Base-by-base conservation (phyloP, 75 land plant species). In the Adiantum capillusveneris region DNA sequence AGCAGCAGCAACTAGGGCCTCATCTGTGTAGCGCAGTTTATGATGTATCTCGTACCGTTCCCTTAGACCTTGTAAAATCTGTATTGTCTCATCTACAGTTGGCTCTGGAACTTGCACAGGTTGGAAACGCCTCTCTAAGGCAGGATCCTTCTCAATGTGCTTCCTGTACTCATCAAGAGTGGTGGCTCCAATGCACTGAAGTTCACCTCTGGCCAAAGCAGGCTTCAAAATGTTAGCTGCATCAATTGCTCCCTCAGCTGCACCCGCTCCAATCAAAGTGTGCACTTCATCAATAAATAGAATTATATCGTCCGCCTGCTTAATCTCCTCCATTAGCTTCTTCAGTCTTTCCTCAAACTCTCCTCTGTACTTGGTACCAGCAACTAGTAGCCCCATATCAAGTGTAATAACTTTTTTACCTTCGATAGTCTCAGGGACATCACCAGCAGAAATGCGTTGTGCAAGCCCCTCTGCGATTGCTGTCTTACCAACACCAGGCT, bases 401-500 rank as follows among this genome's bases (percentile, higher is more conserved):
- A 82, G 65, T 1, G 85, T 72, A 44, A 82, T 81, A 0, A 78
- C 83, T 77, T 77, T 84, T 59, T 77, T 77, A n/a, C 81, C 81
- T 42, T 80, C 75, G 16, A 84, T 77, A 11, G 81, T 78, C 59
- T 84, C 78, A 11, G 84, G 84, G 51, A 84, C 84, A 66, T 84
- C 87, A 19, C 84, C 84, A 26, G 30, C 66, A 1, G 75, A 75
- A 14, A 80, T 80, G 0, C 84, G 60, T 48, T 84, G 81, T 17
- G 84, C 84, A 51, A 84, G 69, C 5, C 84, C 84, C 54, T 81
- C 79, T 11, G 82, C 84, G 64, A 83, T 76, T 19, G 84, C 87
- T 19, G 87, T 83, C 42, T 87, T 87, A 30, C 91, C 87, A 26
- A 87, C 91, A 63, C 91, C 79, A 27, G 83, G 83, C 46, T 87